Evolutionary conservation across 164 flowering plant species (phyloP).

Genomic region (Dillenia turbinata): DNA sequence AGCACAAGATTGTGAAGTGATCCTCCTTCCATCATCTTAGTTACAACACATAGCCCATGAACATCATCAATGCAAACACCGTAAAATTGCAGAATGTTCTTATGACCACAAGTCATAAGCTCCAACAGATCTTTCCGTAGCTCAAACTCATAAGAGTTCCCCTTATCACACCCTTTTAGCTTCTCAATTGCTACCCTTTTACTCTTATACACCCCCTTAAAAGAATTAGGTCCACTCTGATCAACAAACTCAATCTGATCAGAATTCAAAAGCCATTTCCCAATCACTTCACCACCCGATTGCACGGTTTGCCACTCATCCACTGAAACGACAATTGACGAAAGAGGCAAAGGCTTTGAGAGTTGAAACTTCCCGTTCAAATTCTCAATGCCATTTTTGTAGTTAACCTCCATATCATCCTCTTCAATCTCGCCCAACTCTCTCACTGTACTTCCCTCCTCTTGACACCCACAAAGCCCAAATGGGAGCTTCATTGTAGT

Average conservation of each 20-base stretch:
- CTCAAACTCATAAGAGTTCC: slow-evolving; percentile 68
- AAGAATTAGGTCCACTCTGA: slow-evolving; percentile 60
- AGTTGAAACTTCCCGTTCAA: slow-evolving; percentile 31
- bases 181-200: slow-evolving; percentile 66
- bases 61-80: slow-evolving; percentile 78
- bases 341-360: slow-evolving; percentile 49
- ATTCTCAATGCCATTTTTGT: slow-evolving; percentile 38
- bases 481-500: slow-evolving; percentile 72
- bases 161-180: slow-evolving; percentile 90
- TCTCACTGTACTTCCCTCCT: slow-evolving; percentile 47
- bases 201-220: slow-evolving; percentile 79
- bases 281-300: slow-evolving; percentile 64
- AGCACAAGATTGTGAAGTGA: slow-evolving; percentile 60
- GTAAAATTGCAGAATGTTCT: slow-evolving; percentile 62
- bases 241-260: slow-evolving; percentile 74
- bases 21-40: slow-evolving; percentile 91
- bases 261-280: slow-evolving; percentile 67
- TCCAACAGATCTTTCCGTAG: slow-evolving; percentile 73
- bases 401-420: slow-evolving; percentile 31
- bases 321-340: slow-evolving; percentile 53
- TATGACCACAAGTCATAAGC: slow-evolving; percentile 92
- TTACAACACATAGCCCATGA: slow-evolving; percentile 84
- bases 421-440: slow-evolving; percentile 53
- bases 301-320: slow-evolving; percentile 90
- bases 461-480: slow-evolving; percentile 96